These are phyloP conservation scores for Cadophora malorum DNA, from an alignment of 2,329 filamentous ascomycete species.

Conservation along the genomic window DNA sequence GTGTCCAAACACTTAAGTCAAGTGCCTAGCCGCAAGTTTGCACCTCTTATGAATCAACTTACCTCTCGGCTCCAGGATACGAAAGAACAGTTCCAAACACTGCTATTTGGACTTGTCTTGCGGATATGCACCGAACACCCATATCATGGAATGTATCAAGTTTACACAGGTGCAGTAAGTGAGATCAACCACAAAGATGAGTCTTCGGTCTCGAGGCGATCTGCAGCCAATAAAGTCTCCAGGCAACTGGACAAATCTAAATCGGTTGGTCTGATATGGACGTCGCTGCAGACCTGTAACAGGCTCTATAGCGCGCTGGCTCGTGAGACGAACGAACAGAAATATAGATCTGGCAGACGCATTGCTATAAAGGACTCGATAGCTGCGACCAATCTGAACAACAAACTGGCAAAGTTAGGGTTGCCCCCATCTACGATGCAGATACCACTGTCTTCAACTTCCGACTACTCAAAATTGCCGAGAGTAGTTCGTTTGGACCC, in stretches of 20 bases:
- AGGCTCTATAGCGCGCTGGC: slow-evolving; percentile 70
- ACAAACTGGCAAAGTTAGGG: slow-evolving; percentile 65
- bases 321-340: slow-evolving; percentile 65
- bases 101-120: slow-evolving; percentile 76
- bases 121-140: slow-evolving; percentile 92
- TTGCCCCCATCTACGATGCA: slow-evolving; percentile 92
- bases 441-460: slow-evolving; percentile 74
- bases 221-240: slow-evolving; percentile 73
- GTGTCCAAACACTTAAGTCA: slow-evolving; percentile 72
- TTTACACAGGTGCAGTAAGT: slow-evolving; percentile 81
- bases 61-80: slow-evolving; percentile 87
- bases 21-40: slow-evolving; percentile 92
- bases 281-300: slow-evolving; percentile 75
- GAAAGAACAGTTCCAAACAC: slow-evolving; percentile 72
- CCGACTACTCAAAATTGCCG: slow-evolving; percentile 79
- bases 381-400: slow-evolving; percentile 68
- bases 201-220: slow-evolving; percentile 73
- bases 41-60: slow-evolving; percentile 91
- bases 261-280: slow-evolving; percentile 64
- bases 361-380: slow-evolving; percentile 67
- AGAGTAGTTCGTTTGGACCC: slow-evolving; percentile 74
- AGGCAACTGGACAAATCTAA: slow-evolving; percentile 60
- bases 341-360: slow-evolving; percentile 72
- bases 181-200: slow-evolving; percentile 75
- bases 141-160: slow-evolving; percentile 96